Conservation (phyloP, 75 land plant genomes). For the Pinus albicaulis region DNA sequence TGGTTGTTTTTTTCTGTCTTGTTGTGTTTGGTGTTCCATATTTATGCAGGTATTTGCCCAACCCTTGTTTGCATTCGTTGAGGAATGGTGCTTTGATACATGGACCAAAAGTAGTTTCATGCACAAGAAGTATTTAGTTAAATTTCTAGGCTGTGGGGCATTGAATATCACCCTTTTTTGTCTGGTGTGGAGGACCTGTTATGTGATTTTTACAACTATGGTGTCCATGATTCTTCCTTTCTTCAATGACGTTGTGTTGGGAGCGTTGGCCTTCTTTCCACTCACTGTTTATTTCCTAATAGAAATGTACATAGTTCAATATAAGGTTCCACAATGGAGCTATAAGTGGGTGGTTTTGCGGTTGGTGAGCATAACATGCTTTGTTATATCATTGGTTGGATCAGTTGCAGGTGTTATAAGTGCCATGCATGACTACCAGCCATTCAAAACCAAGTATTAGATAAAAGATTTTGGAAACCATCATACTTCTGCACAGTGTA, state of each 20-base stretch:
- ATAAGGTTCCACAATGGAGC: conserved; percentile 47
- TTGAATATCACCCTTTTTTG: conserved; percentile 50
- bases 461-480: too few relatives aligned
- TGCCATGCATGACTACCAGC: conserved; percentile 45
- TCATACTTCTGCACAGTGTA: too few relatives aligned
- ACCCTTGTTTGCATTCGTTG: conserved; percentile 67
- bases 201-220: conserved; percentile 64
- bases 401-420: conserved; percentile 61
- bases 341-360: conserved; percentile 43
- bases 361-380: conserved; percentile 40
- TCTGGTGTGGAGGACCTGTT: conserved; percentile 57
- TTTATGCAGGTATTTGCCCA: conserved; percentile 52
- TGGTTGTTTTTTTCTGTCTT: background rate
- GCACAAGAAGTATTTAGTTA: conserved; percentile 25
- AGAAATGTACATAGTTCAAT: conserved; percentile 64
- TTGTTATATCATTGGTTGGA: conserved; percentile 62
- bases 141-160: conserved; percentile 15
- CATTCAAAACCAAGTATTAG: conserved; percentile 34
- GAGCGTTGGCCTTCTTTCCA: conserved; percentile 77
- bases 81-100: conserved; percentile 14
- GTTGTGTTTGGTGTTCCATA: background rate
- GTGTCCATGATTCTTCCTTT: conserved; percentile 83
- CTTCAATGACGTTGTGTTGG: conserved; percentile 78
- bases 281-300: conserved; percentile 81
- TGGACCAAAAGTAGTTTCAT: conserved; percentile 31